These are phyloP conservation scores for grape (Vitis vinifera) DNA, from an alignment of 164 flowering plant species.

Conservation along the genomic window ASM3070453v1 NC_081811.1:24548501-24549000, in stretches of 20 bases:
- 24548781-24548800: neutral
- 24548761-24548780: neutral
- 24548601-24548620: neutral
- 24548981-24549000: neutral
- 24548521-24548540: neutral
- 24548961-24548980: neutral
- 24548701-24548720: neutral
- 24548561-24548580: neutral
- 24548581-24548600: neutral
- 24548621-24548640: too few relatives aligned
- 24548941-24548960: constrained; percentile 3
- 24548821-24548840: neutral
- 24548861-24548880: neutral
- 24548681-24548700: neutral
- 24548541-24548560: neutral
- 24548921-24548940: constrained; percentile 2
- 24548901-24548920: neutral
- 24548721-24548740: neutral
- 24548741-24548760: neutral
- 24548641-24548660: too few relatives aligned
- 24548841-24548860: neutral
- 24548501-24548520: too few relatives aligned
- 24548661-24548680: too few relatives aligned
- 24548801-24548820: neutral
- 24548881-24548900: neutral